Evolutionary conservation across 2,329 filamentous ascomycete species (phyloP).

Genomic region (Monosporascus sp.): DNA sequence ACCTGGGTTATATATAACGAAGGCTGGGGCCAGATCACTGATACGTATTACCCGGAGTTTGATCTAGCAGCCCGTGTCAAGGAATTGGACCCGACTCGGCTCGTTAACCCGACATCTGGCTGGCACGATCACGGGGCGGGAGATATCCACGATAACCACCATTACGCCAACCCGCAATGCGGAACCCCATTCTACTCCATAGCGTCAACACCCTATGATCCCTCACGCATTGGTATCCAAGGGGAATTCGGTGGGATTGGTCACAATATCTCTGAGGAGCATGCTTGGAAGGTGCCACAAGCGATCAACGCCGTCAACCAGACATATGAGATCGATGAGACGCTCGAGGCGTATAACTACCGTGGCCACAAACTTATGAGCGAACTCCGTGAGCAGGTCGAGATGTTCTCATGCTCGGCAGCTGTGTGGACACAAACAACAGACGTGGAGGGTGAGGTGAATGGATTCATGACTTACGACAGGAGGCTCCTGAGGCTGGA

Average conservation of each 20-base stretch:
- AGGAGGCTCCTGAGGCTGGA: constrained; percentile 54
- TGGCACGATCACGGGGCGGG: constrained; percentile 66
- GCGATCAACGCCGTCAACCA: constrained; percentile 57
- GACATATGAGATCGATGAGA: constrained; percentile 61
- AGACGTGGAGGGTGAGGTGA: constrained; percentile 70
- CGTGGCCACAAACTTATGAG: constrained; percentile 54
- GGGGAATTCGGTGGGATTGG: constrained; percentile 69
- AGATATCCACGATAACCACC: constrained; percentile 65
- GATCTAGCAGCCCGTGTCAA: constrained; percentile 49
- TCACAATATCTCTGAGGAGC: constrained; percentile 55
- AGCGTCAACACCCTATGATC: constrained; percentile 50
- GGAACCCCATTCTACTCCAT: constrained; percentile 63
- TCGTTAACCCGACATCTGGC: constrained; percentile 58
- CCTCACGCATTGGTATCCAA: constrained; percentile 58
- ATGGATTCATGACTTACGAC: constrained; percentile 66
- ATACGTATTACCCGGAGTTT: constrained; percentile 48
- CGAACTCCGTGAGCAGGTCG: constrained; percentile 57
- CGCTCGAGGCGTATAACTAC: constrained; percentile 60
- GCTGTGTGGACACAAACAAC: constrained; percentile 71
- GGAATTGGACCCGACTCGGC: constrained; percentile 55
- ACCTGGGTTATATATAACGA: constrained; percentile 70
- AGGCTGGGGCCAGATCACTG: constrained; percentile 59
- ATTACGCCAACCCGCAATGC: constrained; percentile 67
- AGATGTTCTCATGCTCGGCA: constrained; percentile 57
- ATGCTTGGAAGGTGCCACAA: constrained; percentile 59